A percentile compares a stretch with the other conserved stretches of the same genome.
phyloP scores from a whole-genome alignment of 192 early-diverging fungal genomes.

The Umbelopsis sp. region DNA sequence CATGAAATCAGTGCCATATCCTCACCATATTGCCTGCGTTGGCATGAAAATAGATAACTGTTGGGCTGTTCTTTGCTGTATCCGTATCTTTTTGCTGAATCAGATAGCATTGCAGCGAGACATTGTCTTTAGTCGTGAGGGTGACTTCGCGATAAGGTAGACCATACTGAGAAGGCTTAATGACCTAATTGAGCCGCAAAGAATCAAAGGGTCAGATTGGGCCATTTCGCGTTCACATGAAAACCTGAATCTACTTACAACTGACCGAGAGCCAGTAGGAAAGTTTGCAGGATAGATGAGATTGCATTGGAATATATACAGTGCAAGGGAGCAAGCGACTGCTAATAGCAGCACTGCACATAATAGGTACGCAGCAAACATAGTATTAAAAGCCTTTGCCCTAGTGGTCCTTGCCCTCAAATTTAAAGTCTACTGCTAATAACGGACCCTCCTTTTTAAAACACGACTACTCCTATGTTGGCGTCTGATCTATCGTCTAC shows the following conservation, averaged over 20 bases:
- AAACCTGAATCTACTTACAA: conserved; percentile 22
- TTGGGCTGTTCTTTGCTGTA: conserved; percentile 35
- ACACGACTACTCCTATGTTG: no score
- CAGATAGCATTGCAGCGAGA: conserved; percentile 77
- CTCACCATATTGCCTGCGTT: conserved; percentile 96
- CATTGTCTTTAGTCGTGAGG: conserved; percentile 79
- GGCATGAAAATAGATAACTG: conserved; percentile 53
- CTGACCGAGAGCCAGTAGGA: conserved; percentile 38
- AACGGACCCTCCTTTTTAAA: no score
- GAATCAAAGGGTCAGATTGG: neutral
- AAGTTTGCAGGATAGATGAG: conserved; percentile 36
- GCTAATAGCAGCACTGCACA: conserved; percentile 31
- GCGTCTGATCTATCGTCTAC: no score
- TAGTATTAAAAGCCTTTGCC: neutral
- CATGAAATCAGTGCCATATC: neutral
- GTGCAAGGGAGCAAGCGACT: conserved; percentile 26
- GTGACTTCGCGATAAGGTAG: conserved; percentile 68
- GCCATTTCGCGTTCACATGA: neutral
- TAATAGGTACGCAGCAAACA: conserved; percentile 26
- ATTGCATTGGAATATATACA: conserved; percentile 42
- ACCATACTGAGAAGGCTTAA: conserved; percentile 68
- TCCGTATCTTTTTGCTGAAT: conserved; percentile 66
- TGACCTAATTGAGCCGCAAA: conserved; percentile 45
- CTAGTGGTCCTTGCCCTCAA: neutral
- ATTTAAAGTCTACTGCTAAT: no score